Conservation (phyloP, 2,329 filamentous ascomycete species). For the Ophiocordyceps unilateralis region DNA sequence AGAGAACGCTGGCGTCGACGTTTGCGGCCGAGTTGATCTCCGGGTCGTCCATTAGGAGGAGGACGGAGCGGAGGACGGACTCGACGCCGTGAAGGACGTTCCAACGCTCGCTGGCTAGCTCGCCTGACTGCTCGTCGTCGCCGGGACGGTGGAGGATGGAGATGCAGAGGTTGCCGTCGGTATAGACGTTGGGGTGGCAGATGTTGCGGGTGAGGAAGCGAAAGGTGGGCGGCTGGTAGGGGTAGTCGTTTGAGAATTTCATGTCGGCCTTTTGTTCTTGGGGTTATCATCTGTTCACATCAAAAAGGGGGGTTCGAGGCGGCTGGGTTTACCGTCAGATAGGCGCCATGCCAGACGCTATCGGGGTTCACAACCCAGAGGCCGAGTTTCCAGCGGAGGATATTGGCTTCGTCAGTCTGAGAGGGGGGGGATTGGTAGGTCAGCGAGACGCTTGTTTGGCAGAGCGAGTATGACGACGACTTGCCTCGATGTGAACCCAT, state of each 20-base stretch:
- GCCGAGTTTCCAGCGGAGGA: constrained; percentile 74
- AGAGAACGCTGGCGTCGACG: constrained; percentile 77
- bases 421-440: too few relatives aligned
- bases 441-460: not conserved
- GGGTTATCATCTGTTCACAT: too few relatives aligned
- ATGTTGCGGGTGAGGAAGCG: constrained; percentile 59
- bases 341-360: constrained; percentile 81
- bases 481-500: constrained; percentile 80
- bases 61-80: constrained; percentile 81
- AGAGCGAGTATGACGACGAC: not conserved
- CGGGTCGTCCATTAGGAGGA: constrained; percentile 82
- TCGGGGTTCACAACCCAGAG: constrained; percentile 88
- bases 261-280: constrained; percentile 57
- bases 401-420: constrained; percentile 64
- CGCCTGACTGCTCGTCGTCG: constrained; percentile 83
- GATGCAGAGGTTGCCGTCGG: constrained; percentile 82
- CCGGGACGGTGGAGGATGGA: constrained; percentile 89
- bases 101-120: constrained; percentile 82
- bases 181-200: constrained; percentile 87
- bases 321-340: constrained; percentile 46
- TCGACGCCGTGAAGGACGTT: constrained; percentile 87
- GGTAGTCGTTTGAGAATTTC: constrained; percentile 77
- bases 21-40: constrained; percentile 90
- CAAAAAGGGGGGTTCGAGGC: not conserved
- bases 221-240: constrained; percentile 77